A percentile compares a stretch with the other conserved stretches of the same genome.
phyloP scores from a whole-genome alignment of 352 stramenopile species.

The Phytophthora chlamydospora region DNA sequence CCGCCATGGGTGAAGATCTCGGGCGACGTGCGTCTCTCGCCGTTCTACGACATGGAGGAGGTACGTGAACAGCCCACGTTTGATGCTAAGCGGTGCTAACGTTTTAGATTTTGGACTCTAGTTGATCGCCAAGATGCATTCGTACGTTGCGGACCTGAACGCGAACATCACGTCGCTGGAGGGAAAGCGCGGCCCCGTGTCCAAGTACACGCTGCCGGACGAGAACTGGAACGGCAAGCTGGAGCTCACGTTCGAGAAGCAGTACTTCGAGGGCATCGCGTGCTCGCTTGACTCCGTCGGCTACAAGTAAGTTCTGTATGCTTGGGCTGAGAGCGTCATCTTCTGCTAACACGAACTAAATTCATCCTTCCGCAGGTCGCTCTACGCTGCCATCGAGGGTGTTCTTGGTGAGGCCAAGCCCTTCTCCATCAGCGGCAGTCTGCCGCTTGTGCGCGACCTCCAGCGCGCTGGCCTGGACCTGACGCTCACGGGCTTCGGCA shows the following conservation, averaged over 20 bases:
- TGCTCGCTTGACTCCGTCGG: slow-evolving; percentile 89
- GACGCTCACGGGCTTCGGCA: slow-evolving; percentile 74
- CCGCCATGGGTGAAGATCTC: slow-evolving; percentile 89
- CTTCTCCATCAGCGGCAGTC: slow-evolving; percentile 88
- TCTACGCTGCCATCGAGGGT: slow-evolving; percentile 74
- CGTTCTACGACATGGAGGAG: slow-evolving; percentile 91
- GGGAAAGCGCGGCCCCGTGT: slow-evolving; percentile 79
- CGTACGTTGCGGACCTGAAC: slow-evolving; percentile 90
- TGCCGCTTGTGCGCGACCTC: slow-evolving; percentile 75
- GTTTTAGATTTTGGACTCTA: slow-evolving; percentile 22
- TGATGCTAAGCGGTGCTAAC: slow-evolving; percentile 9
- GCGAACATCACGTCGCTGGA: slow-evolving; percentile 75
- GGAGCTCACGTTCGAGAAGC: slow-evolving; percentile 81
- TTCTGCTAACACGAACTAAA: neutral
- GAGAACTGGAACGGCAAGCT: slow-evolving; percentile 84
- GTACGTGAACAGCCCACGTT: slow-evolving; percentile 39
- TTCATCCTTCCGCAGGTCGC: slow-evolving; percentile 36
- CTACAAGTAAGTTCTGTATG: slow-evolving; percentile 51
- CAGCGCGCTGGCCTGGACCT: slow-evolving; percentile 73
- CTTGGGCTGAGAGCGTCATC: neutral
- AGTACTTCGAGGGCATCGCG: slow-evolving; percentile 89
- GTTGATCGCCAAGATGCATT: slow-evolving; percentile 60
- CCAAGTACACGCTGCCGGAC: slow-evolving; percentile 88
- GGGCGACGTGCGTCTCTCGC: slow-evolving; percentile 90
- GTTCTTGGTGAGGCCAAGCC: slow-evolving; percentile 82